These are phyloP conservation scores for Pyrenophora seminiperda DNA, from an alignment of 2,329 filamentous ascomycete genomes.

Conservation along the genomic window DNA sequence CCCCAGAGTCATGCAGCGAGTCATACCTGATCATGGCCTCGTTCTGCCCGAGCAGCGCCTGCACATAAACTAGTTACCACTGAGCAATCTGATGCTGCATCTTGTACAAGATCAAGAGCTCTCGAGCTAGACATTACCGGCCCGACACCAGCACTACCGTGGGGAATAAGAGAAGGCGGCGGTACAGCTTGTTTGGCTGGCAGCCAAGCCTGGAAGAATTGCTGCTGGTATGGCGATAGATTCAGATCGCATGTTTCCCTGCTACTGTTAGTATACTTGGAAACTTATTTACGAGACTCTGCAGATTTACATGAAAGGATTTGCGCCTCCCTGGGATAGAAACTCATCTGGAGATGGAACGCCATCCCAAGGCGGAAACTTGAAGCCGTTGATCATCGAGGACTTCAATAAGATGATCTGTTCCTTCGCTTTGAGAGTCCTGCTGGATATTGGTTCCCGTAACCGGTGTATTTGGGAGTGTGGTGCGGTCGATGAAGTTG, in stretches of 20 bases:
- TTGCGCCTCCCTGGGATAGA: slow-evolving; percentile 53
- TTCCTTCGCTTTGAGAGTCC: slow-evolving; percentile 70
- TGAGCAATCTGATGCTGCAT: slow-evolving; percentile 94
- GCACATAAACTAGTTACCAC: slow-evolving; percentile 95
- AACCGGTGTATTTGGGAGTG: slow-evolving; percentile 43
- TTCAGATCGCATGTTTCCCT: slow-evolving; percentile 71
- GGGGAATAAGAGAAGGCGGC: slow-evolving; percentile 48
- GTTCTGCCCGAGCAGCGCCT: slow-evolving; percentile 70
- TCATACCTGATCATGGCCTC: slow-evolving; percentile 70
- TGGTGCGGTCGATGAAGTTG: slow-evolving; percentile 14
- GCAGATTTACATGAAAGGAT: slow-evolving; percentile 64
- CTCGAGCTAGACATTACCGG: slow-evolving; percentile 63
- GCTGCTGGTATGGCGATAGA: slow-evolving; percentile 74
- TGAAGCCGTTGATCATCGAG: slow-evolving; percentile 79
- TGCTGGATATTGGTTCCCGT: slow-evolving; percentile 58
- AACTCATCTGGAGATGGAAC: slow-evolving; percentile 69
- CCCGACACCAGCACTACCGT: slow-evolving; percentile 35
- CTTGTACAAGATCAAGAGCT: slow-evolving; percentile 85
- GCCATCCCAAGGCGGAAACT: slow-evolving; percentile 83
- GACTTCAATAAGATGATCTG: slow-evolving; percentile 76
- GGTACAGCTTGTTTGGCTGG: slow-evolving; percentile 72
- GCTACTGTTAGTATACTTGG: slow-evolving; percentile 22
- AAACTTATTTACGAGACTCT: background rate
- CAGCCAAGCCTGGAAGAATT: slow-evolving; percentile 84
- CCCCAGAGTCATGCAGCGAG: background rate